Conservation (phyloP, 2,329 filamentous ascomycete species). For the Raffaelea albimanens region DNA sequence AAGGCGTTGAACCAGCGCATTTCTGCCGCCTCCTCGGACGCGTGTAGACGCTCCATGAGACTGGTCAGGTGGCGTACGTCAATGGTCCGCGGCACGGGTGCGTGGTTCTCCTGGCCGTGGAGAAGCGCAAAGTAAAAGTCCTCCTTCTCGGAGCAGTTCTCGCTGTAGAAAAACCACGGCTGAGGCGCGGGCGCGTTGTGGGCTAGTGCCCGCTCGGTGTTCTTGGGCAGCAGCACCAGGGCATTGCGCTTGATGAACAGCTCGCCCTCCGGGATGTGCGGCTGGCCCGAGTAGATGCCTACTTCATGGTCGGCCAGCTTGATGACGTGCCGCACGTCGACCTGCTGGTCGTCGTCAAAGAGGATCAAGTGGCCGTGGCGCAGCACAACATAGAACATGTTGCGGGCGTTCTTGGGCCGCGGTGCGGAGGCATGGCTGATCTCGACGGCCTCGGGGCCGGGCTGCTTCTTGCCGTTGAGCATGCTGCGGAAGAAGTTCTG, state of each 20-base stretch:
- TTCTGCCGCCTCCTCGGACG: slow-evolving; percentile 81
- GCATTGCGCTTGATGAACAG: slow-evolving; percentile 93
- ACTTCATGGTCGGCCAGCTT: slow-evolving; percentile 82
- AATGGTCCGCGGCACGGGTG: slow-evolving; percentile 65
- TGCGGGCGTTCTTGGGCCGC: slow-evolving; percentile 59
- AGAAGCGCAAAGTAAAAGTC: slow-evolving; percentile 95
- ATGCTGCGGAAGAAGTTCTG: slow-evolving; percentile 97
- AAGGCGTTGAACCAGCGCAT: slow-evolving; percentile 92
- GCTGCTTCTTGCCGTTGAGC: slow-evolving; percentile 64
- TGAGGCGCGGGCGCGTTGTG: slow-evolving; percentile 54
- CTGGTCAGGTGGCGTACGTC: slow-evolving; percentile 80
- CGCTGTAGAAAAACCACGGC: slow-evolving; percentile 89
- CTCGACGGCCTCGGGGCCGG: slow-evolving; percentile 32
- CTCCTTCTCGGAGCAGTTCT: slow-evolving; percentile 93
- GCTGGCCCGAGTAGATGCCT: slow-evolving; percentile 68
- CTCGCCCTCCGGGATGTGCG: slow-evolving; percentile 76
- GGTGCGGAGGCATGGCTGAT: slow-evolving; percentile 37
- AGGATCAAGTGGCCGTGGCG: slow-evolving; percentile 96
- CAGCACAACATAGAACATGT: slow-evolving; percentile 87
- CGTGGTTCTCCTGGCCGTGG: slow-evolving; percentile 66
- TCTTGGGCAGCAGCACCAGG: slow-evolving; percentile 64
- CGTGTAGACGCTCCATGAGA: slow-evolving; percentile 82
- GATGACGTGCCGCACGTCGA: slow-evolving; percentile 93
- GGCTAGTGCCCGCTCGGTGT: slow-evolving; percentile 31
- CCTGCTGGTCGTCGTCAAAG: slow-evolving; percentile 89